Base-by-base conservation (phyloP, 805 yeast species). In the Barnettozyma vustinii region DNA sequence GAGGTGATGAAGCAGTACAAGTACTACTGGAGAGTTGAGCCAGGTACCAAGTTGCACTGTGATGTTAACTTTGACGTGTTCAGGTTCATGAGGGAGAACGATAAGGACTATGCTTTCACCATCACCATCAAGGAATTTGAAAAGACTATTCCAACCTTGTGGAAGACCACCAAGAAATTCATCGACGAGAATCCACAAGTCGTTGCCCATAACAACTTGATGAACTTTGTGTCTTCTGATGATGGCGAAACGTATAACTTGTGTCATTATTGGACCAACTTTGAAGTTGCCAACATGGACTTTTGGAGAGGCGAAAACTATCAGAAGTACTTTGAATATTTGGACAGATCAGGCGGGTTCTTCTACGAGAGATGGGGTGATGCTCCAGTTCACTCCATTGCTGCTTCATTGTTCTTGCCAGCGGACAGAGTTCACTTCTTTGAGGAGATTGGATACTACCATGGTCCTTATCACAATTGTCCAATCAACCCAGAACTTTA, bases 21-120 rank as follows among this genome's bases (percentile, higher is more conserved):
- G 53, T 90, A 84, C 75, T 90, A 90, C 74, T 90, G 97, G 97
- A 81, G 97, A 70, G 95, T 90, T 50, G 97, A 90, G 68, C 96
- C 97, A 18, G 87, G 81, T 62, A 78, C 87, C 63, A 78, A 79
- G 66, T 77, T 89, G 59, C 84, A 74, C 69, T 89, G 96, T 74
- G 96, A 90, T 67, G 73, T 90, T 51, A 81, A 83, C 63, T 85
- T 82, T 67, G 96, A 87, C 66, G 73, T 86, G 23, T 88, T 88
- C 79, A 80, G 83, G 68, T 87, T 75, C 68, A 87, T 88, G 96
- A 74, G 76, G 56, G 92, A 85, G 54, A 83, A 85, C 62, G 71
- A 78, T 56, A 84, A 84, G 69, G 77, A 73, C 56, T 88, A 88
- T 60, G 86, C 84, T 5, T 88, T 84, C 69, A 83, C 95, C 40